phyloP scores from a whole-genome alignment of 768 basidiomycete genomes.

The Auricularia heimuer region DNA sequence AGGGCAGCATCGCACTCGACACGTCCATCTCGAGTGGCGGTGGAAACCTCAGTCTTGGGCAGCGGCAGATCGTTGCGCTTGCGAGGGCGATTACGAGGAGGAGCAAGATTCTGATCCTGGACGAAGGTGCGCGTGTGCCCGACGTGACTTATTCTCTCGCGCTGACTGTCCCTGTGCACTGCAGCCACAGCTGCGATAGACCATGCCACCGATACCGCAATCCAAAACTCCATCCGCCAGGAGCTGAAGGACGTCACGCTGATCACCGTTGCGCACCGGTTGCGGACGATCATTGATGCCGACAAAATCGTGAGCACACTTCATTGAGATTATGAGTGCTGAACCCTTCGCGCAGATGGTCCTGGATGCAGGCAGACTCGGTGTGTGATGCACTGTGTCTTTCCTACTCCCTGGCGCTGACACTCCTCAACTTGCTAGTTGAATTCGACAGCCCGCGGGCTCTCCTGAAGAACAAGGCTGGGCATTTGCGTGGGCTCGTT shows the following conservation, averaged over 20 bases:
- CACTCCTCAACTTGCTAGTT: conserved; percentile 21
- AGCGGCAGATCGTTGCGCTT: conserved; percentile 50
- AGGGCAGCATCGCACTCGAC: conserved; percentile 31
- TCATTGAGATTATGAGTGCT: background rate
- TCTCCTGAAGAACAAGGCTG: conserved; percentile 21
- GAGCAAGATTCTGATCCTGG: conserved; percentile 48
- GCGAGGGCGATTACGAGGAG: conserved; percentile 47
- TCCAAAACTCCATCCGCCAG: conserved; percentile 45
- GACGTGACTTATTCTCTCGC: background rate
- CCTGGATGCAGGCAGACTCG: conserved; percentile 39
- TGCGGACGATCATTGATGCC: conserved; percentile 23
- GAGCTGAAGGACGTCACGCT: conserved; percentile 28
- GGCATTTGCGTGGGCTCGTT: conserved; percentile 14
- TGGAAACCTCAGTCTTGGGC: conserved; percentile 42
- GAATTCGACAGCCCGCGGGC: conserved; percentile 45
- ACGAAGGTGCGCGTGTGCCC: conserved; percentile 34
- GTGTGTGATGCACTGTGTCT: background rate
- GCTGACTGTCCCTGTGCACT: background rate
- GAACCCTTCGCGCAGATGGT: conserved; percentile 28
- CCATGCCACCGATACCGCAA: conserved; percentile 31
- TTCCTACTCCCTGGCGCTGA: background rate
- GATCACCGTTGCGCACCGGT: conserved; percentile 33
- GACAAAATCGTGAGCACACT: conserved; percentile 21
- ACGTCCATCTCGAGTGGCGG: conserved; percentile 35
- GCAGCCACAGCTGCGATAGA: conserved; percentile 35